These are phyloP conservation scores for Monosporascus sp. DNA, from an alignment of 2,329 filamentous ascomycete genomes.

Conservation along the genomic window DNA sequence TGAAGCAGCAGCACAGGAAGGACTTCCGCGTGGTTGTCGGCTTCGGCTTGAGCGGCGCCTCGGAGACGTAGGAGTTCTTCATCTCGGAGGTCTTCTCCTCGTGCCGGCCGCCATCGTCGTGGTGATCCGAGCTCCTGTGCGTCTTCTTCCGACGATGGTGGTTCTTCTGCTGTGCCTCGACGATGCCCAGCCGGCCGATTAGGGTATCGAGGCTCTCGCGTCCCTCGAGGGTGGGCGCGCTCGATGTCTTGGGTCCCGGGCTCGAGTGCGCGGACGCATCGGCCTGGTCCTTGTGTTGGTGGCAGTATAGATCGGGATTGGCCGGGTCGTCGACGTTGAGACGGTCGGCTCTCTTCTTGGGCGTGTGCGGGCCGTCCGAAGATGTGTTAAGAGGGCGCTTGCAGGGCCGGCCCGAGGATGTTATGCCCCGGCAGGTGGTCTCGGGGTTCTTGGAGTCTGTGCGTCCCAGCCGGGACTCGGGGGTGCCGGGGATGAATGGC, in stretches of 20 bases:
- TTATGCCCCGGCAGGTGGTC: slow-evolving; percentile 85
- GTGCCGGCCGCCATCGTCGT: slow-evolving; percentile 18
- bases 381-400: slow-evolving; percentile 61
- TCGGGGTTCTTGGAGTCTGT: slow-evolving; percentile 80
- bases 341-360: slow-evolving; percentile 23
- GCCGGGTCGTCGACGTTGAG: slow-evolving; percentile 44
- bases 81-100: slow-evolving; percentile 7
- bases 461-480: slow-evolving; percentile 73
- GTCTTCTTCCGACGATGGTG: slow-evolving; percentile 1
- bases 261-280: slow-evolving; percentile 40
- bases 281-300: slow-evolving; percentile 92
- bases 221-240: slow-evolving; percentile 54
- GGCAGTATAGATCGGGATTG: slow-evolving; percentile 73
- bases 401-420: slow-evolving; percentile 76
- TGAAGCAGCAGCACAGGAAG: slow-evolving; percentile 50
- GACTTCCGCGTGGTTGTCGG: slow-evolving; percentile 28
- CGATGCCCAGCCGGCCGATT: slow-evolving; percentile 69
- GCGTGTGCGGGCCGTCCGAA: slow-evolving; percentile 20
- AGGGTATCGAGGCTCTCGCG: slow-evolving; percentile 83
- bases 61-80: slow-evolving; percentile 4
- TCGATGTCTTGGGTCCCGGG: slow-evolving; percentile 36
- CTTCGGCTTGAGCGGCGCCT: slow-evolving; percentile 17
- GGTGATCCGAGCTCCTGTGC: slow-evolving; percentile 11
- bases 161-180: slow-evolving; percentile 54
- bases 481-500: slow-evolving; percentile 67